A percentile compares a stretch with the other conserved stretches of the same genome.
phyloP scores from a whole-genome alignment of 2,329 filamentous ascomycete genomes.

The Ophiostoma montium region DNA sequence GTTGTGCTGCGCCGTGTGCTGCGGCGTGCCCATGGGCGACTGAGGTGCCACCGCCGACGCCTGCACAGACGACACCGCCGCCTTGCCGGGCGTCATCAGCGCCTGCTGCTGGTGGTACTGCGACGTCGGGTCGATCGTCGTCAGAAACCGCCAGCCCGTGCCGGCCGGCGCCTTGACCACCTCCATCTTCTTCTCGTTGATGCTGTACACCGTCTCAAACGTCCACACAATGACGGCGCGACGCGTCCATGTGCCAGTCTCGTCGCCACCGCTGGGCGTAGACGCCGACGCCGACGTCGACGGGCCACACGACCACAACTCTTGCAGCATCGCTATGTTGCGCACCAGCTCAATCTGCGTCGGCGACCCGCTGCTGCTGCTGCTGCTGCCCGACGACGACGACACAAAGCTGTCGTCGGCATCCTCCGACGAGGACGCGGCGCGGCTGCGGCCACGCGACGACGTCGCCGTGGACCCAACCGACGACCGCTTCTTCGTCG shows the following conservation, averaged over 20 bases:
- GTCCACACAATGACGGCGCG: slow-evolving; percentile 50
- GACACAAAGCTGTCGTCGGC: slow-evolving; percentile 15
- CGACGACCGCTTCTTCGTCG: slow-evolving; percentile 12
- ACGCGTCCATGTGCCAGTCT: slow-evolving; percentile 33
- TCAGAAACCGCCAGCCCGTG: slow-evolving; percentile 48
- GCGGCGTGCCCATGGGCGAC: not conserved
- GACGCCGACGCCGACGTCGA: slow-evolving; percentile 18
- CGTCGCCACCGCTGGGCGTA: not conserved
- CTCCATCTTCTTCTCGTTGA: slow-evolving; percentile 28
- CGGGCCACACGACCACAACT: slow-evolving; percentile 43
- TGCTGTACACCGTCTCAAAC: slow-evolving; percentile 37
- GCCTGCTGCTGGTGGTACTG: slow-evolving; percentile 39
- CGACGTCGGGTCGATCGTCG: slow-evolving; percentile 45
- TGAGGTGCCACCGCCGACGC: slow-evolving; percentile 4
- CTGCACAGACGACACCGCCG: slow-evolving; percentile 3
- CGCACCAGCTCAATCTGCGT: slow-evolving; percentile 43
- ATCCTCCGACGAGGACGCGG: slow-evolving; percentile 17
- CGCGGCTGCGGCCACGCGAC: slow-evolving; percentile 10
- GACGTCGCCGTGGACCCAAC: slow-evolving; percentile 10
- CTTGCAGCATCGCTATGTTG: slow-evolving; percentile 53
- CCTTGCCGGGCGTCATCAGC: slow-evolving; percentile 17
- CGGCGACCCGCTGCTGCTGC: slow-evolving; percentile 15
- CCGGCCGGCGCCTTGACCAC: slow-evolving; percentile 35
- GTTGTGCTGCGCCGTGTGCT: slow-evolving; percentile 4
- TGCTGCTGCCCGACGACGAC: slow-evolving; percentile 13